Conservation (phyloP, 192 early-diverging fungal species). For the Backusella parvicylindrica region DNA sequence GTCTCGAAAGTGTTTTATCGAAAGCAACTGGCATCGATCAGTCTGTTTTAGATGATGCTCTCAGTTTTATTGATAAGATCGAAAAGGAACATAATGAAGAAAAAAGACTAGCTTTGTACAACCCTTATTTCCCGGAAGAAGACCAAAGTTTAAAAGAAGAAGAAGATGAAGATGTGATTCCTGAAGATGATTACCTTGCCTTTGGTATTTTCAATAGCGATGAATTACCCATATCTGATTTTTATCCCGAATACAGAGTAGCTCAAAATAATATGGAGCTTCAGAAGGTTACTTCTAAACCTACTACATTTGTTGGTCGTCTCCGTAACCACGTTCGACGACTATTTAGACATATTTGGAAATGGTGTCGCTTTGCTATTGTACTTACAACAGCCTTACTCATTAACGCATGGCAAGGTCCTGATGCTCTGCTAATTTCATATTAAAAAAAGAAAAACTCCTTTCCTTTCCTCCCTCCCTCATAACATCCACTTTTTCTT, state of each 20-base stretch:
- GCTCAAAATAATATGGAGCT: not conserved
- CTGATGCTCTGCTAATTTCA: slow-evolving; percentile 28
- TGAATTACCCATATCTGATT: not conserved
- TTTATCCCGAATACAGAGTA: slow-evolving; percentile 11
- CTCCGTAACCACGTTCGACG: slow-evolving; percentile 8
- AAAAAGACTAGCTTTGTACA: not conserved
- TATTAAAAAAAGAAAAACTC: not conserved
- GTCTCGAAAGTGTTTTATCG: slow-evolving; percentile 13
- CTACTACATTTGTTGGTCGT: slow-evolving; percentile 16
- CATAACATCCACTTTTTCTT: not conserved
- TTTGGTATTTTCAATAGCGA: not conserved
- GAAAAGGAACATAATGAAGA: slow-evolving; percentile 5
- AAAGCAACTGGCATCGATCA: slow-evolving; percentile 12
- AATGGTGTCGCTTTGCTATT: slow-evolving; percentile 52
- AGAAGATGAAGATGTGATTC: not conserved
- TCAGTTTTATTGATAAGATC: slow-evolving; percentile 14
- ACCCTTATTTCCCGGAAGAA: not conserved
- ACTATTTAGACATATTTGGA: slow-evolving; percentile 45
- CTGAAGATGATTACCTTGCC: not conserved
- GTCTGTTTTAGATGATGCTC: slow-evolving; percentile 13
- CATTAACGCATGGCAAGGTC: slow-evolving; percentile 52
- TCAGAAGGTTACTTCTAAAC: not conserved
- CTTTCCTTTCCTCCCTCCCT: not conserved
- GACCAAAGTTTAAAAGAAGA: not conserved
- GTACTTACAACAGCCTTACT: slow-evolving; percentile 47